phyloP scores from a whole-genome alignment of 73 alveolate genomes.

The Tetrahymena thermophila region DNA sequence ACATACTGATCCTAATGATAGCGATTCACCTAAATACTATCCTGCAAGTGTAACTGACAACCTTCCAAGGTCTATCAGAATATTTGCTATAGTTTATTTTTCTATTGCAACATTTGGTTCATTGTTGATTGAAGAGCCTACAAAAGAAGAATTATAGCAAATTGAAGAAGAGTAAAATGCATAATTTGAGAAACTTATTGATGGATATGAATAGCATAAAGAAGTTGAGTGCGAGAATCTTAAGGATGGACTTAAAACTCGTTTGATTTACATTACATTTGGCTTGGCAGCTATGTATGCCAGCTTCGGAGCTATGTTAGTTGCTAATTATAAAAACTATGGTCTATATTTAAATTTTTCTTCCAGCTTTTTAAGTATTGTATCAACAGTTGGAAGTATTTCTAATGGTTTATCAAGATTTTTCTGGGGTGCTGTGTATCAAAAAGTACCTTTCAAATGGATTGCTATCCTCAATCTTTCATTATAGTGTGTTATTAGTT shows the following conservation, averaged over 20 bases:
- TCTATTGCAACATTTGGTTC: background rate
- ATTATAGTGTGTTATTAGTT: conserved; percentile 28
- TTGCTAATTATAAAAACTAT: conserved; percentile 44
- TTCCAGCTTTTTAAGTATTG: conserved; percentile 1
- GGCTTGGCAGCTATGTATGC: conserved; percentile 18
- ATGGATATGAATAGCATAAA: background rate
- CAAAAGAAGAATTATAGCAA: conserved; percentile 27
- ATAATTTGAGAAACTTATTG: background rate
- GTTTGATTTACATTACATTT: conserved; percentile 46
- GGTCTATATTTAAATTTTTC: conserved; percentile 15
- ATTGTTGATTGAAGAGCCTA: conserved; percentile 14
- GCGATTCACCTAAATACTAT: background rate
- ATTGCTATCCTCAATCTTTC: conserved; percentile 35
- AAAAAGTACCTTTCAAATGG: conserved; percentile 43
- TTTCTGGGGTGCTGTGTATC: conserved; percentile 43
- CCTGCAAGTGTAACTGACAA: conserved; percentile 27
- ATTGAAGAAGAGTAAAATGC: conserved; percentile 3
- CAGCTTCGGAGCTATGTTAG: conserved; percentile 38
- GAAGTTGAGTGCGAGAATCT: conserved; percentile 4
- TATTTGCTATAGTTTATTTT: conserved; percentile 34
- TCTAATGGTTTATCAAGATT: conserved; percentile 17
- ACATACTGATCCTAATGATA: background rate
- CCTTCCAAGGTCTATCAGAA: background rate
- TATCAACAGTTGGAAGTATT: conserved; percentile 44
- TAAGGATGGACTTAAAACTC: conserved; percentile 13